Evolutionary conservation across 2,329 filamentous ascomycete species (phyloP).

Genomic region (Paraphaeosphaeria sporulosa): DNA sequence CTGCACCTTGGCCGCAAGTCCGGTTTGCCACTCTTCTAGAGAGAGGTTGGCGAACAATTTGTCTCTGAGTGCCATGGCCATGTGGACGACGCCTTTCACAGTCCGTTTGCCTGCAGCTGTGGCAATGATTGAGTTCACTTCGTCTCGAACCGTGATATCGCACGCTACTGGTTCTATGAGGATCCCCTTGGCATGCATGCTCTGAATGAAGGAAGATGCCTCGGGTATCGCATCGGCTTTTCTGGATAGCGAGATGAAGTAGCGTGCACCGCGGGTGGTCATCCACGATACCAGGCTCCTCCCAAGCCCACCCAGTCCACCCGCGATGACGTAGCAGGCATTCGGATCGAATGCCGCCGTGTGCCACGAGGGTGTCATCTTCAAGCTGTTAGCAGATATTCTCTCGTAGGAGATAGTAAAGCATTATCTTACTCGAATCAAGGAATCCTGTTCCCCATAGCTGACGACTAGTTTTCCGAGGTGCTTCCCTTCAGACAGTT

Average conservation of each 20-base stretch:
- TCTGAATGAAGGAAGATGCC: slow-evolving; percentile 12
- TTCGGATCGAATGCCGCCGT: slow-evolving; percentile 11
- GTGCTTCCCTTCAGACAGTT: slow-evolving; percentile 47
- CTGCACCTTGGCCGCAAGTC: slow-evolving; percentile 31
- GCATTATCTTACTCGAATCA: not conserved
- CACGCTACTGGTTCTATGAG: slow-evolving; percentile 12
- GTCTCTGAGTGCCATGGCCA: slow-evolving; percentile 18
- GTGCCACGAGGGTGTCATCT: slow-evolving; percentile 7
- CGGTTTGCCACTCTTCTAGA: slow-evolving; percentile 5
- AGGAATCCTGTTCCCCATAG: slow-evolving; percentile 10
- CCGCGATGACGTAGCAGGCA: slow-evolving; percentile 23
- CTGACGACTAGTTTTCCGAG: slow-evolving; percentile 51
- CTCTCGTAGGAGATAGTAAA: too few species aligned
- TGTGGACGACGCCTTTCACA: slow-evolving; percentile 26
- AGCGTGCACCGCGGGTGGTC: slow-evolving; percentile 22
- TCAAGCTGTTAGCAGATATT: too few species aligned
- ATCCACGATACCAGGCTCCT: slow-evolving; percentile 22
- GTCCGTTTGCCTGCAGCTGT: slow-evolving; percentile 10
- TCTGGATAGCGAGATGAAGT: slow-evolving; percentile 16
- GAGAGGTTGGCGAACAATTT: slow-evolving; percentile 9
- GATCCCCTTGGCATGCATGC: slow-evolving; percentile 14
- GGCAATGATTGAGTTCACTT: not conserved
- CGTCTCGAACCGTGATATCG: slow-evolving; percentile 9
- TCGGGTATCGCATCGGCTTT: not conserved
- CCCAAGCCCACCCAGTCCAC: slow-evolving; percentile 28